Percentiles rank a stretch among this genome's conserved stretches.
Conservation (phyloP, 768 basidiomycete genomes). For the Galerina sulciceps region DNA sequence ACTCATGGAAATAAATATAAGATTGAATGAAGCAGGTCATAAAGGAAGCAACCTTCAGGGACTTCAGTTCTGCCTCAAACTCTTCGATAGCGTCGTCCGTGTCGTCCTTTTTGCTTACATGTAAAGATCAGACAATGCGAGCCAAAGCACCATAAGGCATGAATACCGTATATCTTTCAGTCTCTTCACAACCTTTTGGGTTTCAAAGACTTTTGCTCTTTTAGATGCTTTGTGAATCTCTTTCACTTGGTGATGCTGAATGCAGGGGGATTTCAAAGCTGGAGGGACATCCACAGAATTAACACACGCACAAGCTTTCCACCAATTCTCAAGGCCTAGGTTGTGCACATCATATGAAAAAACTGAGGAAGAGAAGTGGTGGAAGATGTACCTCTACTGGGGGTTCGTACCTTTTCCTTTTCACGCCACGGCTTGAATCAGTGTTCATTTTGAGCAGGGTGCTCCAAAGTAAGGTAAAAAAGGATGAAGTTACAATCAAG, state of each 20-base stretch:
- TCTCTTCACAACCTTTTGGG: slow-evolving; percentile 81
- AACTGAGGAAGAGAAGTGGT: not conserved
- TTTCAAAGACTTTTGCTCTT: slow-evolving; percentile 81
- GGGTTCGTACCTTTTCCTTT: slow-evolving; percentile 47
- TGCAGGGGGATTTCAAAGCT: slow-evolving; percentile 6
- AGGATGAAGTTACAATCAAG: not conserved
- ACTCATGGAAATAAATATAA: slow-evolving; percentile 3
- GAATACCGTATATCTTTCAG: slow-evolving; percentile 68
- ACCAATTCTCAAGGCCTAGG: slow-evolving; percentile 49
- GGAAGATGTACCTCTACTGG: slow-evolving; percentile 34
- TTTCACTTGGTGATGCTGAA: slow-evolving; percentile 75
- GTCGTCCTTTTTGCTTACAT: slow-evolving; percentile 40
- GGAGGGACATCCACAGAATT: not conserved
- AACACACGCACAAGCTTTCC: slow-evolving; percentile 58
- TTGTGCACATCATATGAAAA: not conserved
- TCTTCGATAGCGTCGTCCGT: slow-evolving; percentile 44
- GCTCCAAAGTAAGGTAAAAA: not conserved
- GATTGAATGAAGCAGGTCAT: slow-evolving; percentile 2
- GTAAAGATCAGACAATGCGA: not conserved
- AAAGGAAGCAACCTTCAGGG: slow-evolving; percentile 59
- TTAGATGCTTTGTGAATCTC: slow-evolving; percentile 79
- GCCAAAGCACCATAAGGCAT: not conserved
- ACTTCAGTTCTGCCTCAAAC: slow-evolving; percentile 61
- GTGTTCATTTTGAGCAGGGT: slow-evolving; percentile 17
- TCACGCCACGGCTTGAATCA: slow-evolving; percentile 30